Evolutionary conservation across 73 alveolate genomes (phyloP).

Genomic region (Tetrahymena thermophila): DNA sequence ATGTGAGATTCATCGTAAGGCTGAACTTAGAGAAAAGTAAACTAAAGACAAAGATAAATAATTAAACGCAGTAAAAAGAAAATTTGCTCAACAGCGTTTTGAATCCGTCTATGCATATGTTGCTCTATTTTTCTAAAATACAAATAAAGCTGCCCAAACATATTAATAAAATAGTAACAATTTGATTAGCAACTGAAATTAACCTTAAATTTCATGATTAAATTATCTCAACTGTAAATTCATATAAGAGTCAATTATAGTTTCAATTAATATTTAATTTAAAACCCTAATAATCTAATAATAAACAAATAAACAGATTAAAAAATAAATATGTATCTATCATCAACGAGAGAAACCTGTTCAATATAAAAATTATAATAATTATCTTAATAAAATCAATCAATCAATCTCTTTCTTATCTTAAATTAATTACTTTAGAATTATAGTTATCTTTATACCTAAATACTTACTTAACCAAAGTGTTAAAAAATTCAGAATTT

Average conservation of each 20-base stretch:
- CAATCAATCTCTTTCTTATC: neutral
- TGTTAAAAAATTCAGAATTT: neutral
- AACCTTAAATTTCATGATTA: neutral
- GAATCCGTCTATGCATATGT: neutral
- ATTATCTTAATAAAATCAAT: too few relatives aligned
- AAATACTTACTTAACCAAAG: neutral
- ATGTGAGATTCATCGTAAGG: neutral
- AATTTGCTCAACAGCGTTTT: neutral
- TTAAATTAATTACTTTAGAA: neutral
- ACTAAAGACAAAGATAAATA: neutral
- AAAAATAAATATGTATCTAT: neutral
- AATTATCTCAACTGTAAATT: neutral
- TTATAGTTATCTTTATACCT: neutral
- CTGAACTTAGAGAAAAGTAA: neutral
- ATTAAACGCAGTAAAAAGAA: neutral
- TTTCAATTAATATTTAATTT: neutral
- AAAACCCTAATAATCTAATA: neutral
- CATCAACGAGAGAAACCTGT: neutral
- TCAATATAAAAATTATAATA: neutral
- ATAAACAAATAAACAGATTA: neutral
- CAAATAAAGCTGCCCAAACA: neutral
- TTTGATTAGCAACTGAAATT: neutral
- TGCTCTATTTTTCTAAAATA: neutral
- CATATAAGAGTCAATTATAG: neutral
- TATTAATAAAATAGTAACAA: neutral